Base-by-base conservation (phyloP, 2,329 filamentous ascomycete species). In the Colletotrichum godetiae region DNA sequence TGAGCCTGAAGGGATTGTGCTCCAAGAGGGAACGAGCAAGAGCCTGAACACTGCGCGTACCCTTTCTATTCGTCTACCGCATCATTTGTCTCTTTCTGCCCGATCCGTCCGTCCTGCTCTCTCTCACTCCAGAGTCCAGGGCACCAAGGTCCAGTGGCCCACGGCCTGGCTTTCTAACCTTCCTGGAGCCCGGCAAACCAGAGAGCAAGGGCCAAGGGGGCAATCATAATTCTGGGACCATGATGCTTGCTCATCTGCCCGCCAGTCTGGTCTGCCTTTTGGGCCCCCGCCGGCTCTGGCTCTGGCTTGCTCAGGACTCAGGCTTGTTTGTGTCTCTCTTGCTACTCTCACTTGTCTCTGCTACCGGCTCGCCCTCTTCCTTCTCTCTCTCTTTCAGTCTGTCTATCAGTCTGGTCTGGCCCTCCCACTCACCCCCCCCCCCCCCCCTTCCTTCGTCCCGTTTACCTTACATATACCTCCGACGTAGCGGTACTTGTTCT, bases 221-320 rank as follows among this genome's bases (percentile, higher is more conserved):
- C 56, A 57, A 56, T 61, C 63, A 56, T 19, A 35, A 33, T 33
- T 3, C 62, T 61, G 63, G 68, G 57, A 7, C 63, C 63, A 22
- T 57, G 67, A 71, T 71, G 68, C 68, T 53, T 61, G 68, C 46
- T 37, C 55, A 29, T 53, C 33, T 35, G 55, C 31, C 35, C 52
- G n/a, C 49, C 68, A 59, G 46, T 56, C 33, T 61, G 63, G 63
- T 65, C 63, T 60, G 29, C 62, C 37, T n/a, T 55, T 46, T 46
- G 42, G 42, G 5, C 15, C 42, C 42, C 42, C 42, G 42, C 42
- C 42, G 42, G 42, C 42, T 42, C 37, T 42, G 37, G 37, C 37
- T 33, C 31, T 33, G 27, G 33, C 57, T 42, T 10, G 33, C 24
- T 52, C 27, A 46, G 61, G 29, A 35, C 56, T 53, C 59, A 52